Percentiles rank a stretch among this genome's conserved stretches.
Evolutionary conservation across 768 basidiomycete genomes (phyloP).

Genomic region (Rhodotorula diobovata): DNA sequence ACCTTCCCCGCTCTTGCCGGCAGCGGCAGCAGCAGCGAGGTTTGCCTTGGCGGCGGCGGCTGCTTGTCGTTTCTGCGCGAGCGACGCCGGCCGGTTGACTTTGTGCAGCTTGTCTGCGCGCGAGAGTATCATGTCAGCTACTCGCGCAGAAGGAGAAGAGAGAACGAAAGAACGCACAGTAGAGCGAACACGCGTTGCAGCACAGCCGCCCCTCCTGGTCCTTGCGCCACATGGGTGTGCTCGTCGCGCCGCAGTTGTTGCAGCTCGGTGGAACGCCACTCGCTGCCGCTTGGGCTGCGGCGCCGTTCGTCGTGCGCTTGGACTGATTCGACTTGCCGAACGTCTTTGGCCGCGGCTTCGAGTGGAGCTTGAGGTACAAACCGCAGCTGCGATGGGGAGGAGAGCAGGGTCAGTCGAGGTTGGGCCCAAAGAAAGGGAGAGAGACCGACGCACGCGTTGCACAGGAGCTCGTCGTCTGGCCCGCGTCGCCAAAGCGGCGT

Average conservation of each 20-base stretch:
- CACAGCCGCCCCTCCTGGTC: conserved; percentile 72
- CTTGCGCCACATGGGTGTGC: conserved; percentile 79
- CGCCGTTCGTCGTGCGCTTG: conserved; percentile 29
- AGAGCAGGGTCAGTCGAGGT: neutral
- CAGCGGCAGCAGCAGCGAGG: neutral
- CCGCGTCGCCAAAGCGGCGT: conserved; percentile 83
- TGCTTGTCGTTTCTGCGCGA: conserved; percentile 30
- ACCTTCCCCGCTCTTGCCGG: neutral
- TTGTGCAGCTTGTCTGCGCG: conserved; percentile 37
- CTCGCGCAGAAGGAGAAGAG: too few species aligned
- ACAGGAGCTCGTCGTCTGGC: conserved; percentile 71
- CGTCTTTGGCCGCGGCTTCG: conserved; percentile 86
- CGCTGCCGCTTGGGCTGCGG: conserved; percentile 33
- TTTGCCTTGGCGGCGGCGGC: conserved; percentile 27
- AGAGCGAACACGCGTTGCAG: conserved; percentile 88
- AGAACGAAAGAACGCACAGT: conserved; percentile 46
- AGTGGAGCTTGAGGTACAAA: conserved; percentile 93
- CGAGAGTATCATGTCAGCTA: neutral
- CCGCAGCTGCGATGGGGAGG: conserved; percentile 59
- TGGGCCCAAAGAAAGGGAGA: neutral
- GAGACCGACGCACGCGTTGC: conserved; percentile 58
- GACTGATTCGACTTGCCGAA: conserved; percentile 84
- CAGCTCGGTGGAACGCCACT: conserved; percentile 49
- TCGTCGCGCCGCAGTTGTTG: conserved; percentile 72
- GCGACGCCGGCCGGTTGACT: conserved; percentile 28